These are phyloP conservation scores for Scutellaria minor DNA, from an alignment of 257 asterid genomes.

Conservation along the genomic window DNA sequence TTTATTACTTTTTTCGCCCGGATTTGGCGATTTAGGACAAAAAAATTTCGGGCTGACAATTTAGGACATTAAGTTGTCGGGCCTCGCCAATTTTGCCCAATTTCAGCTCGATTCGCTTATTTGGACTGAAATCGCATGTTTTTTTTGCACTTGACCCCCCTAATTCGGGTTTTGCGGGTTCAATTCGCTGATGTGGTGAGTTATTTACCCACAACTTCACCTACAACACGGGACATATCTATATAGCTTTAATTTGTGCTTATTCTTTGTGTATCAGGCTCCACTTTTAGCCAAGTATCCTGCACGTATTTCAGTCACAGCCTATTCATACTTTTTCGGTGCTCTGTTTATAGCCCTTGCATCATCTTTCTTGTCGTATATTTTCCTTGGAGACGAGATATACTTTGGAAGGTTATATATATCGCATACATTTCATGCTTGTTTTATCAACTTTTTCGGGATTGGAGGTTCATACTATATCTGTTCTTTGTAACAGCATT, in stretches of 20 bases:
- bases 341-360: conserved; percentile 77
- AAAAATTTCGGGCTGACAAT: too few species aligned
- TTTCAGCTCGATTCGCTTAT: too few species aligned
- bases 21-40: too few species aligned
- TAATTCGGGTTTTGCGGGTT: too few species aligned
- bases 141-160: too few species aligned
- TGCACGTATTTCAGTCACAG: conserved; percentile 88
- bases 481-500: conserved; percentile 55
- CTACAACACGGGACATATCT: neutral
- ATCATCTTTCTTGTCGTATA: conserved; percentile 75
- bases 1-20: too few species aligned
- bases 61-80: too few species aligned
- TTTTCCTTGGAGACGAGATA: conserved; percentile 90
- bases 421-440: neutral
- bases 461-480: too few species aligned
- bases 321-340: conserved; percentile 84
- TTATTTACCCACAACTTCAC: too few species aligned
- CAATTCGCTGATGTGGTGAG: too few species aligned
- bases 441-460: neutral
- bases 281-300: conserved; percentile 87
- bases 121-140: too few species aligned
- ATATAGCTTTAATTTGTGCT: conserved; percentile 22
- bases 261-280: conserved; percentile 55
- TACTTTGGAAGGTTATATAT: conserved; percentile 83
- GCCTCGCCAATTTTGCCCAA: too few species aligned